phyloP scores from a whole-genome alignment of 371 early-diverging fungal genomes.

The Apophysomyces variabilis region DNA sequence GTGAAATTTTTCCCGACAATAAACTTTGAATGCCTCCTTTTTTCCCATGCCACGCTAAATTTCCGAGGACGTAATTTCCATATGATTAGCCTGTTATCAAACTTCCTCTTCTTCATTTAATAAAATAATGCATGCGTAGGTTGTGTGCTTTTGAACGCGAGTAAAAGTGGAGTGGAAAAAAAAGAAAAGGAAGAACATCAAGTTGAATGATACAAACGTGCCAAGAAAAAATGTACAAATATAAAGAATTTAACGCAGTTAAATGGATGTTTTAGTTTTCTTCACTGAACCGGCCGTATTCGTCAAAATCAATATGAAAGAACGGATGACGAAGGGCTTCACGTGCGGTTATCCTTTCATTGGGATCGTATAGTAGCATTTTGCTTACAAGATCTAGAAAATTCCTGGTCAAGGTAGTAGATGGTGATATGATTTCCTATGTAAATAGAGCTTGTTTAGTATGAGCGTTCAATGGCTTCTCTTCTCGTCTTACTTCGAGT shows the following conservation, averaged over 20 bases:
- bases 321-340: slow-evolving; percentile 82
- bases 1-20: too few relatives aligned
- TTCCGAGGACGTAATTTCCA: too few relatives aligned
- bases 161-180: background rate
- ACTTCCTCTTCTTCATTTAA: too few relatives aligned
- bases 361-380: slow-evolving; percentile 86
- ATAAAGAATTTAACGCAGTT: background rate
- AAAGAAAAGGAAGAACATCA: background rate
- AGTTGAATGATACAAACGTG: background rate
- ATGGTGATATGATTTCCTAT: slow-evolving; percentile 22
- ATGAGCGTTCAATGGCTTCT: background rate
- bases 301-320: slow-evolving; percentile 51
- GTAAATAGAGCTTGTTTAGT: background rate
- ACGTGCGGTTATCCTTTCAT: slow-evolving; percentile 77
- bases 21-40: too few relatives aligned
- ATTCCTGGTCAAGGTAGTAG: slow-evolving; percentile 18
- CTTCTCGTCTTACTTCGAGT: slow-evolving; percentile 43
- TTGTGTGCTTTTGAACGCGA: background rate
- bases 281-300: slow-evolving; percentile 7
- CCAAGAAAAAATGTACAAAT: slow-evolving; percentile 2
- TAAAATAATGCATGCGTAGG: background rate
- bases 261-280: slow-evolving; percentile 9
- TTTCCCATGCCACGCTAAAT: too few relatives aligned
- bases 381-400: slow-evolving; percentile 68
- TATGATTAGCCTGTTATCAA: too few relatives aligned